Evolutionary conservation across 768 basidiomycete genomes (phyloP).

Genomic region (Pulveroboletus sp.): DNA sequence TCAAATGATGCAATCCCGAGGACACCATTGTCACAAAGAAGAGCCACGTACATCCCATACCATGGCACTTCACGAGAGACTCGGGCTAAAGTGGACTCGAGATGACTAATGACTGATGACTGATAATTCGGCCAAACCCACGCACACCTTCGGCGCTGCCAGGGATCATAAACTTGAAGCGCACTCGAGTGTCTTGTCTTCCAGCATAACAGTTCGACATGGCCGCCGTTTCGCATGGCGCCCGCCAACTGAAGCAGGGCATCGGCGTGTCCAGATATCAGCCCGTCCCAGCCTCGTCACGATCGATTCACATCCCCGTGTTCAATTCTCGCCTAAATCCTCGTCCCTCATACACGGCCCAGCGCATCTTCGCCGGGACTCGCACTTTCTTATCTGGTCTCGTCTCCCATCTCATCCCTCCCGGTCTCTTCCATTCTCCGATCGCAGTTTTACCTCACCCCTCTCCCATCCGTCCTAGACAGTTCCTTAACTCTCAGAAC

Average conservation of each 20-base stretch:
- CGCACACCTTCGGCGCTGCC: slow-evolving; percentile 17
- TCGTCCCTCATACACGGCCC: slow-evolving; percentile 32
- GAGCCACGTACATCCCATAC: too few species aligned
- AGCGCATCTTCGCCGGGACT: slow-evolving; percentile 50
- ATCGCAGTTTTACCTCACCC: slow-evolving; percentile 8
- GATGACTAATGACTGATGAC: too few species aligned
- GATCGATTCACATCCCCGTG: slow-evolving; percentile 46
- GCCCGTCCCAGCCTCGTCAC: slow-evolving; percentile 16
- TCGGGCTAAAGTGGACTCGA: too few species aligned
- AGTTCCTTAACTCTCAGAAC: slow-evolving; percentile 21
- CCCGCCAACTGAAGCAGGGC: slow-evolving; percentile 25
- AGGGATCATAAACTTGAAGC: too few species aligned
- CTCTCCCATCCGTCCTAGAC: slow-evolving; percentile 12
- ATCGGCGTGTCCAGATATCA: slow-evolving; percentile 7
- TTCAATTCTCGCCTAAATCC: slow-evolving; percentile 26
- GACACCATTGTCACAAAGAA: too few species aligned
- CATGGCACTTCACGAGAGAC: too few species aligned
- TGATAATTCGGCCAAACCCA: too few species aligned
- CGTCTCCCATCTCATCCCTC: slow-evolving; percentile 54
- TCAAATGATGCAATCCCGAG: too few species aligned
- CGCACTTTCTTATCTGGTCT: slow-evolving; percentile 53
- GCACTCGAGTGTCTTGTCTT: too few species aligned
- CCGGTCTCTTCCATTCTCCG: slow-evolving; percentile 39
- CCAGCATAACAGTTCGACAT: slow-evolving; percentile 5
- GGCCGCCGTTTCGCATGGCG: slow-evolving; percentile 25